Evolutionary conservation across 768 basidiomycete genomes (phyloP).

Genomic region (Galerina sulciceps): DNA sequence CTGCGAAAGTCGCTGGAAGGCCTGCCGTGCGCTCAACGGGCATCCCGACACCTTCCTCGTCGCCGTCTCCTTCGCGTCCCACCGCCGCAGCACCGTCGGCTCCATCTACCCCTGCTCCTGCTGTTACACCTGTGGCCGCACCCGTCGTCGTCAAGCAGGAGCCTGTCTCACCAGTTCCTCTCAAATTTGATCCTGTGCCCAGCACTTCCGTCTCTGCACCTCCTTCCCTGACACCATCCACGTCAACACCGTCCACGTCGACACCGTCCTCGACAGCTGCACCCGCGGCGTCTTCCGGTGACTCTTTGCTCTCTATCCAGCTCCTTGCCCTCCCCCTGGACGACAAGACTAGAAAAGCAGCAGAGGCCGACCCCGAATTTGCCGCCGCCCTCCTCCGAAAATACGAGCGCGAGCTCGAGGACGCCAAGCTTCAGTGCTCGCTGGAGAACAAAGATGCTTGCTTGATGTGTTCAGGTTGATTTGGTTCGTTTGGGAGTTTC

Average conservation of each 20-base stretch:
- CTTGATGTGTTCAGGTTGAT: constrained; percentile 84
- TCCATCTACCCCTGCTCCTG: constrained; percentile 17
- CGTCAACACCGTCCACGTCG: constrained; percentile 13
- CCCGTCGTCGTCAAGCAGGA: constrained; percentile 28
- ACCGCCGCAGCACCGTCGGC: constrained; percentile 23
- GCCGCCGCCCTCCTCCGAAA: constrained; percentile 77
- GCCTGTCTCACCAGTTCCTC: constrained; percentile 23
- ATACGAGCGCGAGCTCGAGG: constrained; percentile 75
- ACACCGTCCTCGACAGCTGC: constrained; percentile 15
- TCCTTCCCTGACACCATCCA: not conserved
- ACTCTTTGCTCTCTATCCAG: constrained; percentile 22
- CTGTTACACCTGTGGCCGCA: constrained; percentile 1
- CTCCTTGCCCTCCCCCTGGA: constrained; percentile 46
- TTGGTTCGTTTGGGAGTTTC: not conserved
- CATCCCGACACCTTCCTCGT: constrained; percentile 35
- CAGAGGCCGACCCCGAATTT: constrained; percentile 71
- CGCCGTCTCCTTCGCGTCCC: constrained; percentile 29
- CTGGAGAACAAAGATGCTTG: constrained; percentile 95
- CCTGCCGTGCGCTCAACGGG: constrained; percentile 21
- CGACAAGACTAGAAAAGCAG: constrained; percentile 55
- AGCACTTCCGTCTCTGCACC: constrained; percentile 1
- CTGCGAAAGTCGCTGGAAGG: constrained; percentile 21
- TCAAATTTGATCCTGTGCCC: constrained; percentile 17
- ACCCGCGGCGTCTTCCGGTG: constrained; percentile 27
- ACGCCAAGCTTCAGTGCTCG: constrained; percentile 82